Conservation (phyloP, 2,329 filamentous ascomycete genomes). For the Parascedosporium putredinis region DNA sequence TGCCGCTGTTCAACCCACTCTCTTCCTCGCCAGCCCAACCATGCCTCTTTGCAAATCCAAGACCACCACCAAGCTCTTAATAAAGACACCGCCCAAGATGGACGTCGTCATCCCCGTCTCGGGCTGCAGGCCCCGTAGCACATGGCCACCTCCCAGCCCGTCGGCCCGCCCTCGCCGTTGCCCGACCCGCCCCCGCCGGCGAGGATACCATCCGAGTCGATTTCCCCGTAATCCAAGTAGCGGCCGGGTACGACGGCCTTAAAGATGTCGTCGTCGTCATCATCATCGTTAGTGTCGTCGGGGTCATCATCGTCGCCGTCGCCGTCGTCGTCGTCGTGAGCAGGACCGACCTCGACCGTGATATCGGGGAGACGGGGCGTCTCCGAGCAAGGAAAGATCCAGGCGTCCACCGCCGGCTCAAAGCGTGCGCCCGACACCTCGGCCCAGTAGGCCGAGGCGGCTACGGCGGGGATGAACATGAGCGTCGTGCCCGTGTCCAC, state of each 20-base stretch:
- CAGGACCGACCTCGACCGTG: no score
- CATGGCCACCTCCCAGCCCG: conserved; percentile 26
- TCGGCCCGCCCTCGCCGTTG: neutral
- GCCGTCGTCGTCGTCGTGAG: no score
- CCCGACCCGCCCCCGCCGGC: neutral
- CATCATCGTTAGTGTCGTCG: conserved; percentile 45
- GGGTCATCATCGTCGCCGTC: no score
- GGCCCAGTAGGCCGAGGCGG: conserved; percentile 51
- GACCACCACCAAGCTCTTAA: conserved; percentile 67
- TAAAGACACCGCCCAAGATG: conserved; percentile 69
- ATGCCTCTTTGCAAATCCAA: conserved; percentile 44
- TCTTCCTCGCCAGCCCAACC: conserved; percentile 35
- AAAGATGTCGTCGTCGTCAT: conserved; percentile 32
- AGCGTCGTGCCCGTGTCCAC: conserved; percentile 61
- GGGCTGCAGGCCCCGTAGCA: conserved; percentile 74
- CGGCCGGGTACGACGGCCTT: conserved; percentile 41
- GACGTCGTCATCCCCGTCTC: conserved; percentile 35
- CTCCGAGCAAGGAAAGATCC: conserved; percentile 46
- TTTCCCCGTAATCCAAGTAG: conserved; percentile 44
- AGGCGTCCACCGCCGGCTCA: conserved; percentile 34
- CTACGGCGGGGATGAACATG: conserved; percentile 45
- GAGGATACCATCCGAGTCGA: conserved; percentile 22
- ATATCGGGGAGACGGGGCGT: no score
- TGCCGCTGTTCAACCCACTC: no score
- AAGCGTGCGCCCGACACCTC: conserved; percentile 41